phyloP scores from a whole-genome alignment of 306 rosid genomes.

The Begonia masoniana region DNA sequence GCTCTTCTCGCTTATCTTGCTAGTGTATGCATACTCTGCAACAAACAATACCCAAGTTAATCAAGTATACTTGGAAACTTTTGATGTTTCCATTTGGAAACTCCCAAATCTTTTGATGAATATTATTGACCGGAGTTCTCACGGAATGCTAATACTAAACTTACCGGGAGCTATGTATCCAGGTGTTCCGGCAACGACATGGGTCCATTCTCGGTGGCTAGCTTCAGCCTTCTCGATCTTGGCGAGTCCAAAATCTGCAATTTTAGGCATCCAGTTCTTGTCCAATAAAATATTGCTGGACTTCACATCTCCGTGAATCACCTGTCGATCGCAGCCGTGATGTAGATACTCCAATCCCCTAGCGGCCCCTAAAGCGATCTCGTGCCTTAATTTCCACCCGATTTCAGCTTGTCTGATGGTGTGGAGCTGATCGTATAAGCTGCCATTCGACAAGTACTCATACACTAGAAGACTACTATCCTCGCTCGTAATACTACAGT shows the following conservation, averaged over 20 bases:
- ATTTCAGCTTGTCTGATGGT: slow-evolving; percentile 32
- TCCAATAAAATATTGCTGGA: slow-evolving; percentile 79
- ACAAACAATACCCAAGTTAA: not conserved
- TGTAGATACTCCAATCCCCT: slow-evolving; percentile 83
- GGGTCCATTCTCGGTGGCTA: slow-evolving; percentile 40
- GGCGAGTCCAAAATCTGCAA: slow-evolving; percentile 91
- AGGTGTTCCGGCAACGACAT: slow-evolving; percentile 67
- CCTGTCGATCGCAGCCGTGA: slow-evolving; percentile 62
- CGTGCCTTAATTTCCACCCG: slow-evolving; percentile 74
- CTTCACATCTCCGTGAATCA: slow-evolving; percentile 81
- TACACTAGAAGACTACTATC: slow-evolving; percentile 74
- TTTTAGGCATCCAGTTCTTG: slow-evolving; percentile 67
- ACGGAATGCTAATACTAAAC: not conserved
- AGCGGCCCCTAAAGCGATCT: slow-evolving; percentile 77
- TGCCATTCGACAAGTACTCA: slow-evolving; percentile 80
- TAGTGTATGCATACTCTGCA: slow-evolving; percentile 69
- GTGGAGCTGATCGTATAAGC: slow-evolving; percentile 82
- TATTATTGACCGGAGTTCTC: too few species aligned
- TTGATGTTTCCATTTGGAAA: too few species aligned
- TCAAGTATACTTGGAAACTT: too few species aligned
- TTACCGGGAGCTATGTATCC: slow-evolving; percentile 94
- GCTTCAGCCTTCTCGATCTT: slow-evolving; percentile 49
- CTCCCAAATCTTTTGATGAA: too few species aligned
- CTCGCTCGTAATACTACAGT: slow-evolving; percentile 82
- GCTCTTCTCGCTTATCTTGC: slow-evolving; percentile 76